Evolutionary conservation across 2,329 filamentous ascomycete species (phyloP).

Genomic region (Gnomoniopsis smithogilvyi): DNA sequence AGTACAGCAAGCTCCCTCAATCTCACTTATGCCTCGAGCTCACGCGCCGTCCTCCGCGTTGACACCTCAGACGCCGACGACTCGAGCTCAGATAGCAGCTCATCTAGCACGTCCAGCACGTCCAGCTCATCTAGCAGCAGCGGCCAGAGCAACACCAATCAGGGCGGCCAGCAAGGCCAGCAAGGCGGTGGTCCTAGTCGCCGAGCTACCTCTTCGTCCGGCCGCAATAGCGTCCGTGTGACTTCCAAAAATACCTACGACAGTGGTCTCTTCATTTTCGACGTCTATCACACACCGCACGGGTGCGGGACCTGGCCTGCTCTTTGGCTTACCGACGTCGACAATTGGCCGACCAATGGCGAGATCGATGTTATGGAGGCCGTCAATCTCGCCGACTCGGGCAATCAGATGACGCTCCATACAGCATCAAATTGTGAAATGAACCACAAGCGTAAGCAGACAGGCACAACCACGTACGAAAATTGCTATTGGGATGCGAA

Average conservation of each 20-base stretch:
- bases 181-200: background rate
- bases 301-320: slow-evolving; percentile 65
- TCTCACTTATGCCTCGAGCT: slow-evolving; percentile 56
- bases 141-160: background rate
- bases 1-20: slow-evolving; percentile 36
- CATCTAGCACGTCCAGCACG: background rate
- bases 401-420: slow-evolving; percentile 60
- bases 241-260: slow-evolving; percentile 59
- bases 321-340: slow-evolving; percentile 61
- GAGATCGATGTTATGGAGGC: slow-evolving; percentile 64
- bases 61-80: slow-evolving; percentile 25
- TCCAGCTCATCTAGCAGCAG: background rate
- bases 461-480: slow-evolving; percentile 36
- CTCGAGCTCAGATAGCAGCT: background rate
- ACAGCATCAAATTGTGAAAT: slow-evolving; percentile 50
- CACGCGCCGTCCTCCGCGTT: slow-evolving; percentile 55
- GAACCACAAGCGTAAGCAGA: slow-evolving; percentile 51
- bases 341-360: slow-evolving; percentile 60
- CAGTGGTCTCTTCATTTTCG: slow-evolving; percentile 65
- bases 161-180: background rate
- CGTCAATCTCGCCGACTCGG: slow-evolving; percentile 49
- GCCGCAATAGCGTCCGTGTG: slow-evolving; percentile 61
- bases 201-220: slow-evolving; percentile 42
- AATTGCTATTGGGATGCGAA: slow-evolving; percentile 51
- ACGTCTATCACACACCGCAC: slow-evolving; percentile 60